These are phyloP conservation scores for Eucalyptus lansdowneana DNA, from an alignment of 345 rosid genomes.

Conservation along the genomic window DNA sequence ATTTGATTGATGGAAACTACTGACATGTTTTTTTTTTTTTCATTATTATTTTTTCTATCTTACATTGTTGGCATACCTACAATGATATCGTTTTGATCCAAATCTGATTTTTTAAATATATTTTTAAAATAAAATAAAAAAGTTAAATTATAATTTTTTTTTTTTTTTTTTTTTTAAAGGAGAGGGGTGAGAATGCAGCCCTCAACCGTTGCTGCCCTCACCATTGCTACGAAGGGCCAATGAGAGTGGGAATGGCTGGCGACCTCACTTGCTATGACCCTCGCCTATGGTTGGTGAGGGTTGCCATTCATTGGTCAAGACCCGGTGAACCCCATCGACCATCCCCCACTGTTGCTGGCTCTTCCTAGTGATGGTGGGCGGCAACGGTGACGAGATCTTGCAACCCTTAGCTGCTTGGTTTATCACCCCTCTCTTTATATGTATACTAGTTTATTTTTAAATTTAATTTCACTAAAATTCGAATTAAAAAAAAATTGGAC, in stretches of 20 bases:
- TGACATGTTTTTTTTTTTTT: background rate
- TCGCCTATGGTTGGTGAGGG: background rate
- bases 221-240: background rate
- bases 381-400: background rate
- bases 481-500: background rate
- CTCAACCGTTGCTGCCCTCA: background rate
- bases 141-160: too few relatives aligned
- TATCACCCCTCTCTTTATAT: background rate
- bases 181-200: background rate
- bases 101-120: too few relatives aligned
- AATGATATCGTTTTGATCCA: background rate
- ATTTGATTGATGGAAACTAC: too few relatives aligned
- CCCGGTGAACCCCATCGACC: background rate
- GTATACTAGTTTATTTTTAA: too few relatives aligned
- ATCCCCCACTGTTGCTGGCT: background rate
- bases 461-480: too few relatives aligned
- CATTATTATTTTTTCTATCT: too few relatives aligned
- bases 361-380: background rate
- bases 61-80: background rate
- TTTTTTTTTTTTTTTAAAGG: too few relatives aligned
- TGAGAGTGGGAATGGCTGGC: rapidly evolving
- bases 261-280: background rate
- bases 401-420: background rate
- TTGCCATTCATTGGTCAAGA: background rate
- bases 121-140: too few relatives aligned